Base-by-base conservation (phyloP, 768 basidiomycete species). In the Serendipita sp. region DNA sequence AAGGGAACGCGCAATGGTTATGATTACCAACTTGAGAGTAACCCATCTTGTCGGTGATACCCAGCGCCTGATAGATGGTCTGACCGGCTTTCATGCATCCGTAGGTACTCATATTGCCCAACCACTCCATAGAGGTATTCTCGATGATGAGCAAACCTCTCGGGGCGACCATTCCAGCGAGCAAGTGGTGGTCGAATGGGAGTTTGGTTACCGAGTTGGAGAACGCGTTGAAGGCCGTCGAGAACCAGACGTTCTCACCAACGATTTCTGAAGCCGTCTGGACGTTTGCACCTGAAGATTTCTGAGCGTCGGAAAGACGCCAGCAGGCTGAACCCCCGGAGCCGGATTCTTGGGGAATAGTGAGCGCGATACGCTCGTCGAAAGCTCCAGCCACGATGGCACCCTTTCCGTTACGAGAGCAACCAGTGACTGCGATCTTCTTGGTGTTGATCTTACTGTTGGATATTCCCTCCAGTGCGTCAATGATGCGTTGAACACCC, bases 211-310 rank as follows among this genome's bases (percentile, higher is more conserved):
- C 73, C 46, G 74, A 71, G 71, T 75, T 77, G 4, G 78, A 78
- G 72, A 76, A 83, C 64, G 74, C 72, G 64, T 78, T 72, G 72
- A 83, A 83, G 63, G 69, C 70, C 16, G 76, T 73, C 34, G 79
- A 80, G 77, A 83, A 81, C 82, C 83, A 84, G 37, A 82, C 81
- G 71, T 84, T 83, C 74, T 84, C 82, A 46, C 72, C 72, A 64
- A 84, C 78, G 68, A 84, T 84, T 70, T 84, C 79, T 3, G 76
- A 75, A 3, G 82, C 81, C 3, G 80, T 81, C 72, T 84, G 83
- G 1, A 79, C 79, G 58, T 67, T 67, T 34, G 73, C 73, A 1
- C 81, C 82, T n/a, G 68, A 69, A 41, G 70, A 68, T 67, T 76
- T 71, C 76, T 81, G 77, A 56, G 69, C 77, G 68, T 79, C 76